Percentiles rank a stretch among this genome's conserved stretches.
Conservation (phyloP, 495 filamentous ascomycete species). For the Delitschia confertaspora region DNA sequence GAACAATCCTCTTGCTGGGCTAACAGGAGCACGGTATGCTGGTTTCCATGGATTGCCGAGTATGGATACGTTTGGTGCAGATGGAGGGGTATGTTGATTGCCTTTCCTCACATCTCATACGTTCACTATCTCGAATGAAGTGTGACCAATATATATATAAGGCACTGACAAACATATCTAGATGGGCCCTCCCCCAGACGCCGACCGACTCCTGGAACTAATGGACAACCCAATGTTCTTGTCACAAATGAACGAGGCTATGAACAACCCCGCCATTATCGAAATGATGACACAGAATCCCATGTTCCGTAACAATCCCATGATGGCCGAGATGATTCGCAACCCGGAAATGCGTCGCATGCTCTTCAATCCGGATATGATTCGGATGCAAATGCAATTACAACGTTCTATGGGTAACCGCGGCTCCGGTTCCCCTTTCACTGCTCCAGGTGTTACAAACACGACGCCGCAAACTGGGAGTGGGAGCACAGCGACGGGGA, state of each 20-base stretch:
- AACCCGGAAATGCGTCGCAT: constrained; percentile 82
- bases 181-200: constrained; percentile 84
- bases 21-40: constrained; percentile 92
- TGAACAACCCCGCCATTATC: constrained; percentile 84
- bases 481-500: constrained; percentile 33
- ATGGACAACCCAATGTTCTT: constrained; percentile 77
- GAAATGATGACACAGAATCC: constrained; percentile 88
- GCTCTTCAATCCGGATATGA: constrained; percentile 85
- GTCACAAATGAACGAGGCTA: constrained; percentile 80
- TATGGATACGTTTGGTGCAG: constrained; percentile 84
- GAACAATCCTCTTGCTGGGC: constrained; percentile 72
- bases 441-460: constrained; percentile 82
- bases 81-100: constrained; percentile 88
- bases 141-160: too few relatives aligned
- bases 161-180: constrained; percentile 38
- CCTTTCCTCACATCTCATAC: too few relatives aligned
- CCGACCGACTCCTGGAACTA: constrained; percentile 73
- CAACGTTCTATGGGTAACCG: constrained; percentile 55
- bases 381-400: constrained; percentile 73
- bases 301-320: constrained; percentile 66
- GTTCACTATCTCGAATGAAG: not conserved
- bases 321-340: constrained; percentile 72
- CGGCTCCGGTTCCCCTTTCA: constrained; percentile 51
- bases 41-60: constrained; percentile 84
- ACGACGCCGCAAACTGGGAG: constrained; percentile 40